These are phyloP conservation scores for Pochonia chlamydosporia DNA, from an alignment of 2,329 filamentous ascomycete genomes.

Conservation along the genomic window DNA sequence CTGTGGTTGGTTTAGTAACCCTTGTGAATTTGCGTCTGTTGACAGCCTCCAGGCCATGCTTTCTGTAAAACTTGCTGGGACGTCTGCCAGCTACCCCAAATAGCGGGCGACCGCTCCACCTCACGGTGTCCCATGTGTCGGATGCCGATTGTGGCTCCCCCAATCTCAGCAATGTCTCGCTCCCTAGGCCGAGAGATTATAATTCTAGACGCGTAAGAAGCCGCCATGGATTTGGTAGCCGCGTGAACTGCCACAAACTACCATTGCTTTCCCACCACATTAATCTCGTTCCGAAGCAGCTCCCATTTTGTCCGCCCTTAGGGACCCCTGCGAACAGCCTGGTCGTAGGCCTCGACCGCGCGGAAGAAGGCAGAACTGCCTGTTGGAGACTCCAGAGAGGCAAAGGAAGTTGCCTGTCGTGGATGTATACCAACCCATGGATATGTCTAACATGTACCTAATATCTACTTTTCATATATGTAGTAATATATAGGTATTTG, in stretches of 20 bases:
- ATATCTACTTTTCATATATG: no score
- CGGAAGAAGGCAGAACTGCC: no score
- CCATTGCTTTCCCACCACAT: background rate
- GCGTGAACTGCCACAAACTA: background rate
- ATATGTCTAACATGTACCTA: no score
- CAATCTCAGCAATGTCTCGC: background rate
- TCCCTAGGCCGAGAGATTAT: background rate
- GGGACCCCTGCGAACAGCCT: no score
- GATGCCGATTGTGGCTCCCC: background rate
- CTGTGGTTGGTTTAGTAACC: background rate
- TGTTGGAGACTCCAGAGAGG: no score
- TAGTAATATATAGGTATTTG: no score
- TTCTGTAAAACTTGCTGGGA: background rate
- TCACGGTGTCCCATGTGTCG: background rate
- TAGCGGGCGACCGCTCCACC: background rate
- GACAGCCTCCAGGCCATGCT: background rate
- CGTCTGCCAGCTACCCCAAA: background rate
- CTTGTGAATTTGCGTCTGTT: background rate
- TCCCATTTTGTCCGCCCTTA: no score
- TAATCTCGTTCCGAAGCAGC: no score
- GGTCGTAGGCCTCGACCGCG: no score
- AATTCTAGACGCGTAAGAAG: background rate
- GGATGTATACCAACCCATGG: no score
- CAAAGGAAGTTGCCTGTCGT: no score
- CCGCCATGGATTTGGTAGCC: background rate